Percentiles rank a stretch among this genome's conserved stretches.
Evolutionary conservation across 164 flowering plant species (phyloP).

Genomic region (Cinnamomum chago): DNA sequence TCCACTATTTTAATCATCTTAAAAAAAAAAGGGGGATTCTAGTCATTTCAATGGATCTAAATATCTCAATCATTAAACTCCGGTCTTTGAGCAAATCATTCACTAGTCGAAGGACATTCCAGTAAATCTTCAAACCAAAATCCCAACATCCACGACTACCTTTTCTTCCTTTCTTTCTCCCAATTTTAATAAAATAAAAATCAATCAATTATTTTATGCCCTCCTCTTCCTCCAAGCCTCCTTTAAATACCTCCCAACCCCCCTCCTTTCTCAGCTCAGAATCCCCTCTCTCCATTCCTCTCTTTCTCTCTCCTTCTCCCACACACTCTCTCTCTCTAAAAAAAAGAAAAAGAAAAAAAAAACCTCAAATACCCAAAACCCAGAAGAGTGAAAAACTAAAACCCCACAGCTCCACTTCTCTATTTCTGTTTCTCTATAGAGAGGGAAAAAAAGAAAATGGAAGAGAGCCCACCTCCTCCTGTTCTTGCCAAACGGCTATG

Average conservation of each 20-base stretch:
- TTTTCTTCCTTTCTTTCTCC: no score
- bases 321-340: not conserved
- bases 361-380: not conserved
- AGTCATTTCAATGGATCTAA: no score
- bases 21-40: no score
- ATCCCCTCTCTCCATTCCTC: not conserved
- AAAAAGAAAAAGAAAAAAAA: not conserved
- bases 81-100: no score
- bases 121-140: not conserved
- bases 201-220: not conserved
- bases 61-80: no score
- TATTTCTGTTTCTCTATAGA: no score
- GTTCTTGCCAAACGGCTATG: constrained; percentile 29
- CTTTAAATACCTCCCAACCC: constrained; percentile 16
- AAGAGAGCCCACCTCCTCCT: constrained; percentile 19
- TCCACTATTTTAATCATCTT: no score
- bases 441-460: not conserved
- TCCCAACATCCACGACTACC: not conserved
- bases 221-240: not conserved
- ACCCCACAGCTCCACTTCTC: no score
- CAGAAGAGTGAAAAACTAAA: not conserved
- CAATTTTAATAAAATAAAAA: not conserved
- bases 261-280: not conserved
- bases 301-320: not conserved
- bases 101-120: not conserved